These are phyloP conservation scores for Solanum lycopersicoides DNA, from an alignment of 257 asterid species.

Conservation along the genomic window DNA sequence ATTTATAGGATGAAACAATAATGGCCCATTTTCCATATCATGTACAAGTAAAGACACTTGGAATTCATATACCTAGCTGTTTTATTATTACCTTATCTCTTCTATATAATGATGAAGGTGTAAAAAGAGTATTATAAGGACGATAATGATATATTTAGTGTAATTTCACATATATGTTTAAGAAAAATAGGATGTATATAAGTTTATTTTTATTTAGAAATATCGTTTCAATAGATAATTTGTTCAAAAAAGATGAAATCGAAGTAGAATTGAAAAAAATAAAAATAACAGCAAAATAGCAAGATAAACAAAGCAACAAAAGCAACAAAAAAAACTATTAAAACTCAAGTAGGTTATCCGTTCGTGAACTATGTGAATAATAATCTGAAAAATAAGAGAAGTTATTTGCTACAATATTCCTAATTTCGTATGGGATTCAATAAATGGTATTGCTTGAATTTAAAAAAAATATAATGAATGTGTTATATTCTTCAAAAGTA, in stretches of 20 bases:
- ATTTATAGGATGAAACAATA: slow-evolving; percentile 5
- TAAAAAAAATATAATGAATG: too few species aligned
- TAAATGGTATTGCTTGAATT: neutral
- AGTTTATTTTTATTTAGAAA: neutral
- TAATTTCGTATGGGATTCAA: neutral
- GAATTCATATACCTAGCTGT: neutral
- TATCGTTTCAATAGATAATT: neutral
- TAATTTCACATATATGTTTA: too few species aligned
- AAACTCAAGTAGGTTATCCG: neutral
- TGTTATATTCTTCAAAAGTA: too few species aligned
- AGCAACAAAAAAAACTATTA: too few species aligned
- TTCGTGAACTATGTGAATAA: neutral
- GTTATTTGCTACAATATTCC: neutral
- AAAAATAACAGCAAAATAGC: neutral
- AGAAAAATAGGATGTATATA: too few species aligned
- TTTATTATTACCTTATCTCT: neutral
- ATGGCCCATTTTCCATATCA: neutral
- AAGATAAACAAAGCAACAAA: neutral
- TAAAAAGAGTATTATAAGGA: neutral
- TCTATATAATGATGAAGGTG: neutral
- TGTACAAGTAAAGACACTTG: neutral
- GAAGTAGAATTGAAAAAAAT: too few species aligned
- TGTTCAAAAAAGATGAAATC: neutral
- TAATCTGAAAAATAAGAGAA: neutral
- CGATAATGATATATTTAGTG: neutral